Evolutionary conservation across 2,329 filamentous ascomycete genomes (phyloP), one percentile per base, ranked within the genome.

Genomic region (Tolypocladium ovalisporum): DNA sequence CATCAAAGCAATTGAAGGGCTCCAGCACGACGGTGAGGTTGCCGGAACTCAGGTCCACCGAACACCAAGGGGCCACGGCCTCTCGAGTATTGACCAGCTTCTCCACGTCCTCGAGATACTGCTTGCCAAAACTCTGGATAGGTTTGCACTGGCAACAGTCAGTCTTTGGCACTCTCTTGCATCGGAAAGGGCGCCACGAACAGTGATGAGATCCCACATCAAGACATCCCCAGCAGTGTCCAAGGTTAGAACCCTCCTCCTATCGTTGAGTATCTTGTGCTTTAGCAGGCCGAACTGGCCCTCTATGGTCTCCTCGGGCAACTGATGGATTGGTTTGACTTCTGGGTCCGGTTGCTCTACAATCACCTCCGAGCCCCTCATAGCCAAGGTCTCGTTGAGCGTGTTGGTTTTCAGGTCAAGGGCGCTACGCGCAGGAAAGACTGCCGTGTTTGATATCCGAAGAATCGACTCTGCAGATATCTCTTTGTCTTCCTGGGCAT

Each of bases 211-310:
- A 77, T 99, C 94, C 94, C 94, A 99, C 62, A 99, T 75, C 52
- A 97, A 77, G 3, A 97, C 92, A 67, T 99, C 94, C 19, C 94
- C 94, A 1, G 93, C 92, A 2, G 94, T 97, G 71, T 99, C 94
- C 55, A 96, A 76, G 0, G 94, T 99, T 62, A 99, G 76, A 4
- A 95, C 92, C 59, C 91, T 83, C 67, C 89, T 87, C 63, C 93
- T 83, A 69, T 99, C 93, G 70, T 96, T 97, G 60, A 99, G 78
- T 64, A 97, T 80, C 65, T 88, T 86, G 70, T 97, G 89, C 72
- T 97, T 99, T 60, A 97, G 90, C 56, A 99, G 75, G 12, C 94
- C 94, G 73, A 96, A 93, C 66, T 97, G 92, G 1, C 94, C 94
- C 72, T 97, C 91, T 53, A 99, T 94, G 0, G 88, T 90, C 69